Conservation (phyloP, 345 rosid genomes). For the Boechera retrofracta region DNA sequence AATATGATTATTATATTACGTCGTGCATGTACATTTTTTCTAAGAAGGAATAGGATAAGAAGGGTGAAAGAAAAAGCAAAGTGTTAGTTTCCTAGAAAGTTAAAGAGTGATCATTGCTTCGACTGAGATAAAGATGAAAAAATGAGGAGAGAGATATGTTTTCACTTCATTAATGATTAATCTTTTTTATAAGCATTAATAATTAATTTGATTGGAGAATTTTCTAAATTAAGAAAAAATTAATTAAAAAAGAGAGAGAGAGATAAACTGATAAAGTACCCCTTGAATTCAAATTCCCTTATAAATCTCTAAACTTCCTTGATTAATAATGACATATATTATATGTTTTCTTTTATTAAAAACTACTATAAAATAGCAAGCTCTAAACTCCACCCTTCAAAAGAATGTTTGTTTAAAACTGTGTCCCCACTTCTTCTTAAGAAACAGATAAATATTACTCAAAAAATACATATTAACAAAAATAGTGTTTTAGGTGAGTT, state of each 20-base stretch:
- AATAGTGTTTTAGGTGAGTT: not conserved
- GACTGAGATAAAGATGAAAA: slow-evolving; percentile 37
- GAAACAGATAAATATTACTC: not conserved
- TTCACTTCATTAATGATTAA: slow-evolving; percentile 29
- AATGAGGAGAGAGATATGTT: slow-evolving; percentile 36
- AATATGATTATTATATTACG: slow-evolving; percentile 14
- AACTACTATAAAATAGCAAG: not conserved
- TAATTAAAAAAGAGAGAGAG: not conserved
- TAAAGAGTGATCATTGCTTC: slow-evolving; percentile 46
- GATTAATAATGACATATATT: not conserved
- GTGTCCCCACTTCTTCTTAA: not conserved
- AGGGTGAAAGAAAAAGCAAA: slow-evolving; percentile 41
- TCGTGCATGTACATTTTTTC: slow-evolving; percentile 33
- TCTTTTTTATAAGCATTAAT: slow-evolving; percentile 35
- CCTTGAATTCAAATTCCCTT: not conserved
- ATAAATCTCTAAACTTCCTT: not conserved
- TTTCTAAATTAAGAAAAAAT: not conserved
- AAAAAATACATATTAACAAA: not conserved
- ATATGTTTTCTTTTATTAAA: not conserved
- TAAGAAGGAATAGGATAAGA: slow-evolving; percentile 29
- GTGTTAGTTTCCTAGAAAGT: slow-evolving; percentile 49
- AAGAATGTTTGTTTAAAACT: not conserved
- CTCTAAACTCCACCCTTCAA: not conserved
- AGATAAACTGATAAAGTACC: not conserved
- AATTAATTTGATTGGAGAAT: slow-evolving; percentile 31